Conservation (phyloP, 2,329 filamentous ascomycete genomes). For the Neonectria faginata region DNA sequence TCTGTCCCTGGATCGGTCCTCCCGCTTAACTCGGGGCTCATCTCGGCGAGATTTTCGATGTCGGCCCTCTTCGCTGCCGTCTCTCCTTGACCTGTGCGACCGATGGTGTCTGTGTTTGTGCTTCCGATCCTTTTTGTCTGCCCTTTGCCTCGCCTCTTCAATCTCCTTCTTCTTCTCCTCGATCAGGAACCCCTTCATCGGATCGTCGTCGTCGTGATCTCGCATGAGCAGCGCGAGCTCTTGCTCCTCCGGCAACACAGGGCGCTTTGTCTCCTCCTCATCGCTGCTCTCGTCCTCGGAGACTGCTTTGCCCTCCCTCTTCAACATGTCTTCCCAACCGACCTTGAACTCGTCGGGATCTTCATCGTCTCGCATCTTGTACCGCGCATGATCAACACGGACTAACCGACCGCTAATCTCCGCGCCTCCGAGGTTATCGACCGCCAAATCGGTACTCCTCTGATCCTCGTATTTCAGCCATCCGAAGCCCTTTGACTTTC, state of each 20-base stretch:
- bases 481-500: conserved; percentile 92
- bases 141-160: conserved; percentile 70
- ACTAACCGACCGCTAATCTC: conserved; percentile 83
- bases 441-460: conserved; percentile 92
- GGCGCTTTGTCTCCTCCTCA: conserved; percentile 63
- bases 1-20: conserved; percentile 45
- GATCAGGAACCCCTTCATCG: conserved; percentile 93
- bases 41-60: conserved; percentile 54
- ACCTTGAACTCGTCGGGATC: conserved; percentile 70
- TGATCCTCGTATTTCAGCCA: conserved; percentile 99
- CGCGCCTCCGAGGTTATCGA: conserved; percentile 93
- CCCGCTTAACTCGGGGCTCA: conserved; percentile 47
- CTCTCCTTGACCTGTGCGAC: conserved; percentile 56
- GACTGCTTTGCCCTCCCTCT: conserved; percentile 60
- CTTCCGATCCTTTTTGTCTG: conserved; percentile 62
- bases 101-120: conserved; percentile 62
- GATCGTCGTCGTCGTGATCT: conserved; percentile 93
- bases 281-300: conserved; percentile 61
- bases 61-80: conserved; percentile 48
- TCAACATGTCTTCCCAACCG: conserved; percentile 70
- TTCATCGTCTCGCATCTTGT: conserved; percentile 87
- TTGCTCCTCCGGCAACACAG: conserved; percentile 81
- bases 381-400: conserved; percentile 91
- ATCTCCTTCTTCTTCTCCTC: conserved; percentile 93
- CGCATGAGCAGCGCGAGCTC: conserved; percentile 81